A percentile compares a stretch with the other conserved stretches of the same genome.
Evolutionary conservation across 1,284 basidiomycete species (phyloP).

Genomic region (Cutaneotrichosporon sp.): DNA sequence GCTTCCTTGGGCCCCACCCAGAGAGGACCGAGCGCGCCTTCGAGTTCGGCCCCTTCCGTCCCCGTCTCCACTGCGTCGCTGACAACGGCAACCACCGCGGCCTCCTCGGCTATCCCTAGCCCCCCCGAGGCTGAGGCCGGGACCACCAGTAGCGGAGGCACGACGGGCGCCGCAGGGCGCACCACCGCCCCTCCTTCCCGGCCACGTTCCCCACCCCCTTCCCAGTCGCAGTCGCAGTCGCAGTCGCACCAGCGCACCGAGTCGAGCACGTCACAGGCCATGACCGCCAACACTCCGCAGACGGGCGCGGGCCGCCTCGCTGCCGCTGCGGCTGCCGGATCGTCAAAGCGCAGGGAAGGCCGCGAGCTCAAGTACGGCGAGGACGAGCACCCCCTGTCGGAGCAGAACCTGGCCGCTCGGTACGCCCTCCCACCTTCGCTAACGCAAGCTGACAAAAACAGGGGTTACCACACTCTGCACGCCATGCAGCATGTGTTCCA

Average conservation of each 20-base stretch:
- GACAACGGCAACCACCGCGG: constrained; percentile 24
- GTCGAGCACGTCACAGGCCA: background rate
- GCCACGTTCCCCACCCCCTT: background rate
- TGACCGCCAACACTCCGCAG: constrained; percentile 29
- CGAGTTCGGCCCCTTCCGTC: constrained; percentile 13
- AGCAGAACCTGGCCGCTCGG: constrained; percentile 40
- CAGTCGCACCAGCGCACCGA: background rate
- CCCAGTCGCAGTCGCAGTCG: no score
- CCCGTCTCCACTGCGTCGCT: constrained; percentile 18
- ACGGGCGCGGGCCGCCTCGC: constrained; percentile 47
- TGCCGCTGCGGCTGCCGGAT: constrained; percentile 42
- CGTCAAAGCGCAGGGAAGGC: constrained; percentile 13
- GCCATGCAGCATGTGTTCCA: constrained; percentile 51
- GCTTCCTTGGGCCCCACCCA: constrained; percentile 2
- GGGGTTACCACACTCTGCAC: constrained; percentile 50
- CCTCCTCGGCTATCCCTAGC: constrained; percentile 21
- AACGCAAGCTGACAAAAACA: constrained; percentile 18
- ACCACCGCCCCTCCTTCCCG: background rate
- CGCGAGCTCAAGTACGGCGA: constrained; percentile 26
- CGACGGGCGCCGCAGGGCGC: background rate
- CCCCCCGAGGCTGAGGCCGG: constrained; percentile 17
- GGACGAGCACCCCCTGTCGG: constrained; percentile 44
- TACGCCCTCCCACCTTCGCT: constrained; percentile 25
- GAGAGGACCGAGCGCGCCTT: constrained; percentile 3
- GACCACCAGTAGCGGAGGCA: background rate